Evolutionary conservation across 352 stramenopile genomes (phyloP), one percentile per base, ranked within the genome.

Genomic region (Thraustotheca clavata): DNA sequence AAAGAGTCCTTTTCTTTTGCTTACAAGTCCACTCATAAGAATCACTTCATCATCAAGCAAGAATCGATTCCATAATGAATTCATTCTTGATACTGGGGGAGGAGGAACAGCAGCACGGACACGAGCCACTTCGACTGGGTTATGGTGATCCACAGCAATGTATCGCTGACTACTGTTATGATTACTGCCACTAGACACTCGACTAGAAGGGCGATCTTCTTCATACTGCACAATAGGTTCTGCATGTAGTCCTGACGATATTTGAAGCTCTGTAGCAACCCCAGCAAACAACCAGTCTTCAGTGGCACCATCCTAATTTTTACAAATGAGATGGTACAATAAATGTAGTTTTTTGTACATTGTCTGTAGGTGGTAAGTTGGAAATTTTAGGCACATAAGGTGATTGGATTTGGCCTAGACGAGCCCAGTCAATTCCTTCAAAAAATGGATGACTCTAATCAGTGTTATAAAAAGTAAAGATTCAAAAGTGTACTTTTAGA

Each of bases 211-310:
- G 3, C 27, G 36, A 18, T 57, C 35, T 27, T 20, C 9, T 41
- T 77, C 76, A 46, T 83, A 87, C 80, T 82, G 71, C 43, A 75
- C 74, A 49, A 83, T 71, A 6, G 83, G 74, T 32, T 92, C 83
- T 1, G 88, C 77, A 16, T 73, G 74, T 16, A 94, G 70, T 29
- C 85, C 85, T 31, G 85, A 94, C 9, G 85, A 94, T 33, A 94
- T 81, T 67, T 94, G 83, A 11, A 94, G 66, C 61, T 94, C 85
- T 14, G 85, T 94, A 12, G 85, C 85, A 24, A 94, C 85, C 49
- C 85, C 85, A 6, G 85, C 85, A 69, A 94, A 94, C 32, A 94
- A 68, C 85, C 85, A 94, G 52, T 94, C 85, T 68, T 94, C 85
- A 4, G 83, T 94, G 14, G 85, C 85, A 11, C 85, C 85, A 73